Evolutionary conservation across 2,329 filamentous ascomycete species (phyloP).

Genomic region (Cladophialophora carrionii): DNA sequence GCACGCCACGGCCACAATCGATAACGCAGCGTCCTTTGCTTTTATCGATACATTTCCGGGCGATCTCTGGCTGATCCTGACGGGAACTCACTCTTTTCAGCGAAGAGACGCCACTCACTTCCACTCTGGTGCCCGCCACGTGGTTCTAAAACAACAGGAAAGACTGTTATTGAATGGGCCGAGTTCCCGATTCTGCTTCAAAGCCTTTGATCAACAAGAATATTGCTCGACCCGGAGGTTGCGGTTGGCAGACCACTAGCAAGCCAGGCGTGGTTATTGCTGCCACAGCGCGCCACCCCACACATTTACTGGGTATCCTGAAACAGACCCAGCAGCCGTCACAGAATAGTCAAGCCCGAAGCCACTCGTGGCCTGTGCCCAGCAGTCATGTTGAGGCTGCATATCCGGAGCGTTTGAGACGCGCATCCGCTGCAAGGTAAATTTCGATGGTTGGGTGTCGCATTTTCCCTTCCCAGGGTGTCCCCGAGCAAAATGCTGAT

Average conservation of each 20-base stretch:
- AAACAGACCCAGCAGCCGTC: constrained; percentile 14
- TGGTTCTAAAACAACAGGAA: background rate
- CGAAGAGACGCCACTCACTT: constrained; percentile 1
- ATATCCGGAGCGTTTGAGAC: constrained; percentile 12
- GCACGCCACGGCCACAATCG: constrained; percentile 2
- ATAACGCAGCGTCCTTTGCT: background rate
- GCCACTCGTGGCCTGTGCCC: background rate
- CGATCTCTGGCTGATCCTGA: background rate
- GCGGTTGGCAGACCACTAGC: background rate
- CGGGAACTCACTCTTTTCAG: background rate
- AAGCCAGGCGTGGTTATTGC: constrained; percentile 5
- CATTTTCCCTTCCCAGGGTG: background rate
- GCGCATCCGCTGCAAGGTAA: constrained; percentile 13
- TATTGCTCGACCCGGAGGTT: background rate
- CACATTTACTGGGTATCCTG: constrained; percentile 12
- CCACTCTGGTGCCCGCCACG: background rate
- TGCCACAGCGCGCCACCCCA: background rate
- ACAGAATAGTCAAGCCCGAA: constrained; percentile 5
- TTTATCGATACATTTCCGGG: background rate
- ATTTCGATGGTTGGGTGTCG: constrained; percentile 1
- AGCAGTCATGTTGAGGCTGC: constrained; percentile 9
- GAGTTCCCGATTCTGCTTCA: background rate
- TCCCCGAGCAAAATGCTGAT: background rate
- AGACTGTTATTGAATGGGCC: background rate
- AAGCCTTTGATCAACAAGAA: constrained; percentile 14